These are phyloP conservation scores for Artemisia argyi DNA, from an alignment of 129 eudicot species.

Conservation along the genomic window DNA sequence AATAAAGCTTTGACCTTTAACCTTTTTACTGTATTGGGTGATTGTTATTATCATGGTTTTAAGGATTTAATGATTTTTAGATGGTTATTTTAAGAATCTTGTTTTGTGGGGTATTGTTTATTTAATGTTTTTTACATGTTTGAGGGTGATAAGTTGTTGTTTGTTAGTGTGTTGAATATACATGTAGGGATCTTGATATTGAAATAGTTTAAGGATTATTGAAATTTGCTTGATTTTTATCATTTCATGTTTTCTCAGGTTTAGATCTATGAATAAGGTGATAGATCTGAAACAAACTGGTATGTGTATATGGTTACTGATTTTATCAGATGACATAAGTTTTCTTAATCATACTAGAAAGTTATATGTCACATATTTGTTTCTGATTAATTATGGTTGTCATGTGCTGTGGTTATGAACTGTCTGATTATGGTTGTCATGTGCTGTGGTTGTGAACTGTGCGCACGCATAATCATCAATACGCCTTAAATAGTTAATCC, in stretches of 20 bases:
- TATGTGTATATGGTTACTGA: not conserved
- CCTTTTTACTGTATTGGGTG: conserved; percentile 19
- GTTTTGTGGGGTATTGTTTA: not conserved
- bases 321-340: conserved; percentile 3
- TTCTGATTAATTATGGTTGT: no score
- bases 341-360: not conserved
- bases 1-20: conserved; percentile 48
- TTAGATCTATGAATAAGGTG: conserved; percentile 31
- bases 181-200: conserved; percentile 17
- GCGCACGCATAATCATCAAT: no score
- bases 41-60: conserved; percentile 5
- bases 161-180: not conserved
- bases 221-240: not conserved
- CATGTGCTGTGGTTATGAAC: no score
- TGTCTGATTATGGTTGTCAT: not conserved
- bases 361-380: not conserved
- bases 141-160: conserved; percentile 5
- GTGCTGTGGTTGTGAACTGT: no score
- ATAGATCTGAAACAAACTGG: conserved; percentile 10
- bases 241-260: conserved; percentile 14
- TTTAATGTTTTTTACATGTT: not conserved
- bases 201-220: conserved; percentile 13
- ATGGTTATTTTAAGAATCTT: conserved; percentile 13
- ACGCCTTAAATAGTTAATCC: not conserved
- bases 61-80: not conserved